Evolutionary conservation across 306 rosid species (phyloP).

Genomic region (Fragaria ananassa): DNA sequence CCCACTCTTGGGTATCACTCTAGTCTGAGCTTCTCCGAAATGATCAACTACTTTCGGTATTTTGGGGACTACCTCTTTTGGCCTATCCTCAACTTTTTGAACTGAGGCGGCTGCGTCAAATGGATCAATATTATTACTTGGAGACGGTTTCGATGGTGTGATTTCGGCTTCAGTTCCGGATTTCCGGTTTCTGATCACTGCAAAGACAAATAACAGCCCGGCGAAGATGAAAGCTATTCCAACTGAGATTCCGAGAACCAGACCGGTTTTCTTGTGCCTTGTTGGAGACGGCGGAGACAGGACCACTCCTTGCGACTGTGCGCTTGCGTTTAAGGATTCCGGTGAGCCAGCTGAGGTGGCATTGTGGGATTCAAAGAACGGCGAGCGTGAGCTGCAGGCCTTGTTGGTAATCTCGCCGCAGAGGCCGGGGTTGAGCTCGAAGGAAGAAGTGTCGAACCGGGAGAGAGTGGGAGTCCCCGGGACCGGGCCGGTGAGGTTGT

Average conservation of each 20-base stretch:
- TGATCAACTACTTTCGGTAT: neutral
- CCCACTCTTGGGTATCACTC: conserved; percentile 47
- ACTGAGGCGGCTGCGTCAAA: neutral
- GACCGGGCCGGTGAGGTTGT: conserved; percentile 64
- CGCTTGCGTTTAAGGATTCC: conserved; percentile 48
- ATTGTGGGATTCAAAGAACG: conserved; percentile 52
- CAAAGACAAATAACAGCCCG: conserved; percentile 25
- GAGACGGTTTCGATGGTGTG: conserved; percentile 3
- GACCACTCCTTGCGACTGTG: conserved; percentile 50
- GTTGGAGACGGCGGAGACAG: conserved; percentile 33
- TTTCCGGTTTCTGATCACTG: conserved; percentile 26
- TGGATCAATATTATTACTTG: neutral
- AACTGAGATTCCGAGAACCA: conserved; percentile 45
- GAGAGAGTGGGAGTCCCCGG: conserved; percentile 50
- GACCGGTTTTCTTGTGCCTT: conserved; percentile 39
- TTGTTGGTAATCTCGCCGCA: conserved; percentile 69
- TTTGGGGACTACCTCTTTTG: neutral
- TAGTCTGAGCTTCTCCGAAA: conserved; percentile 17
- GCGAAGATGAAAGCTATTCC: conserved; percentile 35
- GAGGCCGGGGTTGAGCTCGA: conserved; percentile 50
- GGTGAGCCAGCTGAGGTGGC: conserved; percentile 22
- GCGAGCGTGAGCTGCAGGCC: conserved; percentile 45
- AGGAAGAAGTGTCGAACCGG: conserved; percentile 45
- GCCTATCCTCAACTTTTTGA: neutral
- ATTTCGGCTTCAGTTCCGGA: neutral